Evolutionary conservation across 2,329 filamentous ascomycete genomes (phyloP), one percentile per base, ranked within the genome.

Genomic region (Ceratocystis albifundus): DNA sequence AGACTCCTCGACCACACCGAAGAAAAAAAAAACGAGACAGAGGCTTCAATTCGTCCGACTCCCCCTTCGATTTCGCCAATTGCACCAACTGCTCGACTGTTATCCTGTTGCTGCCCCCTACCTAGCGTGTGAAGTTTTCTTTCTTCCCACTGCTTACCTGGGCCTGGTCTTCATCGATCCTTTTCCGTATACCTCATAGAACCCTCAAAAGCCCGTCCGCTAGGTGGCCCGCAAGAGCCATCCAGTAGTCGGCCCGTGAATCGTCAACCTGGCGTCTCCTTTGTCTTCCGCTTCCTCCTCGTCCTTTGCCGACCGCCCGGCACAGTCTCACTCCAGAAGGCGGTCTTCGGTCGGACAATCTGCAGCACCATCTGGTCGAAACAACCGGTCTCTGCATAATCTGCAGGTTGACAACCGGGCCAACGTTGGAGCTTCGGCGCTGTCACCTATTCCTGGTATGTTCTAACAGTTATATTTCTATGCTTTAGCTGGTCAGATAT

Each of bases 291-390:
- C 78, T 71, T 81, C 80, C 73, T 81, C 82, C 68, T 83, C 82
- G 74, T 81, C 81, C 71, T 79, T 78, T 71, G 79, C 77, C 76
- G 79, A 80, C 74, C 75, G 77, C 70, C 77, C 79, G 69, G 72
- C 74, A 66, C 76, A 76, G 68, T 77, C 77, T 62, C 79, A 82
- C 70, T 80, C 80, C 71, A 76, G 80, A 71, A 76, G 80, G 71
- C 78, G 78, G 73, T 81, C 80, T 66, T 79, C 80, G 62, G 75
- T 75, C 63, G 76, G 73, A 67, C 72, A 73, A 72, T 57, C 70
- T 73, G 64, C 72, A 75, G 69, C 71, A 72, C 69, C 74, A 71
- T 62, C 70, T 72, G 65, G 72, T 70, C 65, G 67, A 44, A 66
- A 64, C 41, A 66, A 64, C 64, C 67, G 67, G n/a, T n/a, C 61